Conservation (phyloP, 202 grass and related monocot species). For the Saccharum hybrid region DNA sequence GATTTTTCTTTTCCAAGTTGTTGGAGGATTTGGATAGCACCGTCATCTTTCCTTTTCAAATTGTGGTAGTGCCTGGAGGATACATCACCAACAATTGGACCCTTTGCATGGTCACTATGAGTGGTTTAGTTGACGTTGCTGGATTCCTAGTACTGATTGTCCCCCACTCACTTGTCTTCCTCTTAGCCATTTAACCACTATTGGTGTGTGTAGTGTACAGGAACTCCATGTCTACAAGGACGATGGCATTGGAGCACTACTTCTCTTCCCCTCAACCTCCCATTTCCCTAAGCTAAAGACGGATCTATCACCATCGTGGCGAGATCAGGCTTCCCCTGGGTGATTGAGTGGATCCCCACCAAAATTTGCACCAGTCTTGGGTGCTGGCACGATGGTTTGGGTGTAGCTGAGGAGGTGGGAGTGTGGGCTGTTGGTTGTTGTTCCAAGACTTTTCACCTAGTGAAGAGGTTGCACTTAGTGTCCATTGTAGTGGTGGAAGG, state of each 20-base stretch:
- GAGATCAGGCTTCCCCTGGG: too few relatives aligned
- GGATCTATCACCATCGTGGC: too few relatives aligned
- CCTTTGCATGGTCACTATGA: not conserved
- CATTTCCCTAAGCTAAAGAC: not conserved
- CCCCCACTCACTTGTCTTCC: not conserved
- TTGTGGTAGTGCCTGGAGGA: not conserved
- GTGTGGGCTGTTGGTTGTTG: too few relatives aligned
- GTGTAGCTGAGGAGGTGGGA: too few relatives aligned
- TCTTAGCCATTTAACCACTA: not conserved
- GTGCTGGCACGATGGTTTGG: too few relatives aligned
- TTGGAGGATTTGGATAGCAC: not conserved
- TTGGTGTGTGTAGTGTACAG: too few relatives aligned
- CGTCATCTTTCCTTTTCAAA: not conserved
- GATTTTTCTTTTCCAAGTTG: not conserved
- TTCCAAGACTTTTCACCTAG: too few relatives aligned
- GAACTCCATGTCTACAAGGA: not conserved
- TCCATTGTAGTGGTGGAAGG: too few relatives aligned
- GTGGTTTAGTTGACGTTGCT: not conserved
- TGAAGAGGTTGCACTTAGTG: too few relatives aligned
- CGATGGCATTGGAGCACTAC: not conserved
- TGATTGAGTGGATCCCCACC: too few relatives aligned
- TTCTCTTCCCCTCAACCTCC: not conserved
- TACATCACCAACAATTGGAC: not conserved
- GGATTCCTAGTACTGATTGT: not conserved
- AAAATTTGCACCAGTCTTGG: too few relatives aligned